Evolutionary conservation across 352 stramenopile genomes (phyloP), one percentile per base, ranked within the genome.

Genomic region (Pythium utonaiense): DNA sequence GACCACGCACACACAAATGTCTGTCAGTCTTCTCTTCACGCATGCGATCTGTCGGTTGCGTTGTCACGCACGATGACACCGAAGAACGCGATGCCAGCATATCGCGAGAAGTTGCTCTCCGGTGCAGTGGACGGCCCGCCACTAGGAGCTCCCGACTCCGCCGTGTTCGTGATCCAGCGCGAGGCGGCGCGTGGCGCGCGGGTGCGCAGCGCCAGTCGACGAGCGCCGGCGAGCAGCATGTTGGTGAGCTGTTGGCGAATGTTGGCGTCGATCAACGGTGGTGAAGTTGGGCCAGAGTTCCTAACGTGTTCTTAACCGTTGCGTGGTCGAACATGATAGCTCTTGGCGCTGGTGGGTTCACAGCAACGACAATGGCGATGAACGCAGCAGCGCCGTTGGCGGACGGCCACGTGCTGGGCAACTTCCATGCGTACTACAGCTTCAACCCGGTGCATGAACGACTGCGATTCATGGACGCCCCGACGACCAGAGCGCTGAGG

Each of bases 351-450:
- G 17, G 40, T 47, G 45, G 16, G 16, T 36, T 31, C 27, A 52
- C 28, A 17, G 17, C 34, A 42, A n/a, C n/a, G n/a, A 41, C 34
- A 17, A 55, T 55, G 40, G 10, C 41, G 13, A 22, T 21, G n/a
- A n/a, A n/a, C 16, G 60, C 41, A 6, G 16, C 59, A 10, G 31
- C 27, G 7, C 54, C 67, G 60, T 59, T 83, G 38, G 75, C 73
- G 1, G 71, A 89, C 53, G 85, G 82, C 48, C 80, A 93, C 33
- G 71, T 91, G 58, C 73, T 92, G 41, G 85, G 83, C 66, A 93
- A 95, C 67, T 91, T 93, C 69, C 83, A 92, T 41, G 72, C 82
- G 33, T 95, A 92, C 62, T 93, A 92, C 70, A 90, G 75, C 73
- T 93, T 92, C 64, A 93, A 92, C 38, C 79, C 81, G 13, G 85